A percentile compares a stretch with the other conserved stretches of the same genome.
Evolutionary conservation across 2,329 filamentous ascomycete genomes (phyloP).

Genomic region (Periconia macrospinosa): DNA sequence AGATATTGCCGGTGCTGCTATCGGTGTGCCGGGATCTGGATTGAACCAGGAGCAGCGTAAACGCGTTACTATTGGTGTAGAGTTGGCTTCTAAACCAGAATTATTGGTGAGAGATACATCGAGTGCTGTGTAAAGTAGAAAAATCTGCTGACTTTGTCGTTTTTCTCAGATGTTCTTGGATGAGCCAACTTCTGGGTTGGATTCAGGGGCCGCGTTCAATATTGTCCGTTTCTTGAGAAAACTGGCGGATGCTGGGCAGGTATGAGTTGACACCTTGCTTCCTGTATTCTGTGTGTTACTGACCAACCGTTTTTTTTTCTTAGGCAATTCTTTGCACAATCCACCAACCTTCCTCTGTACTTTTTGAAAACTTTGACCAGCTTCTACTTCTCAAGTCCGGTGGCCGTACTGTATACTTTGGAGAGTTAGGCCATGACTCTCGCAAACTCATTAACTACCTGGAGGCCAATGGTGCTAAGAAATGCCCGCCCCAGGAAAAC

Average conservation of each 20-base stretch:
- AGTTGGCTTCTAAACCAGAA: conserved; percentile 67
- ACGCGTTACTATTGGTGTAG: conserved; percentile 64
- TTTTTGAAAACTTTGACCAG: conserved; percentile 69
- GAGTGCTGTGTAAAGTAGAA: too few species aligned
- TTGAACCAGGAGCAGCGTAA: conserved; percentile 68
- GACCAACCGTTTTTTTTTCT: neutral
- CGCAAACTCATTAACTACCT: conserved; percentile 53
- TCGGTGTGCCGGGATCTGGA: conserved; percentile 56
- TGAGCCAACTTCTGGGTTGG: conserved; percentile 74
- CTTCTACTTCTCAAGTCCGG: conserved; percentile 67
- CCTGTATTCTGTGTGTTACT: neutral
- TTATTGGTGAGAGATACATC: conserved; percentile 49
- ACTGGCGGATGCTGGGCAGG: conserved; percentile 65
- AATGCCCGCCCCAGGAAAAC: conserved; percentile 56
- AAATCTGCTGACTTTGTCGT: too few species aligned
- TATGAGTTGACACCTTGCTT: neutral
- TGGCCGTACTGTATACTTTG: conserved; percentile 69
- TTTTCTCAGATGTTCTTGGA: conserved; percentile 65
- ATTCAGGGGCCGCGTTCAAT: conserved; percentile 69
- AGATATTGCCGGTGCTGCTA: conserved; percentile 65
- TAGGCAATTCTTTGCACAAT: conserved; percentile 68
- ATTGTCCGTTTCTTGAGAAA: conserved; percentile 68
- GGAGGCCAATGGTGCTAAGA: conserved; percentile 54
- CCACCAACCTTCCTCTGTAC: conserved; percentile 68
- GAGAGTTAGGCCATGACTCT: conserved; percentile 54